Evolutionary conservation across 768 basidiomycete genomes (phyloP).

Genomic region (Trametes gibbosa): DNA sequence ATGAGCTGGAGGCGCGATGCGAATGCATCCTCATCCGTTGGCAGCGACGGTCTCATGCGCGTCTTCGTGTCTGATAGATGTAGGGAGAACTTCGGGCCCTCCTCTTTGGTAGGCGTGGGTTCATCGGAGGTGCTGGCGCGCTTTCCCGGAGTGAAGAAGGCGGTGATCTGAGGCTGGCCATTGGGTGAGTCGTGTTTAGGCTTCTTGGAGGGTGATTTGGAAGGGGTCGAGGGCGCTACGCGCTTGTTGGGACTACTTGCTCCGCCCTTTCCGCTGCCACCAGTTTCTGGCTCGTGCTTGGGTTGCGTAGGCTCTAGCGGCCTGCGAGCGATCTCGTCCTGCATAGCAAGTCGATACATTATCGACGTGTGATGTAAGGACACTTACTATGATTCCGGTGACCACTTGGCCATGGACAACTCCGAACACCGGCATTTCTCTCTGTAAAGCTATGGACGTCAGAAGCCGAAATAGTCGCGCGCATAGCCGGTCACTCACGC

Average conservation of each 20-base stretch:
- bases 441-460: conserved; percentile 38
- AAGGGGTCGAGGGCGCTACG: conserved; percentile 17
- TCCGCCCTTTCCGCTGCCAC: background rate
- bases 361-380: background rate
- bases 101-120: background rate
- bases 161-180: conserved; percentile 20
- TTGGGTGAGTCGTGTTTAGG: conserved; percentile 22
- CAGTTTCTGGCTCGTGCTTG: background rate
- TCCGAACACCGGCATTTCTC: conserved; percentile 85
- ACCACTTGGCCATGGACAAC: conserved; percentile 63
- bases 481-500: conserved; percentile 40
- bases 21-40: conserved; percentile 54
- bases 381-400: conserved; percentile 68
- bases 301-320: background rate
- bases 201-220: conserved; percentile 30
- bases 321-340: conserved; percentile 52
- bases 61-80: conserved; percentile 72
- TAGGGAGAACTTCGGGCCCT: conserved; percentile 30
- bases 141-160: conserved; percentile 21
- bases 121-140: background rate
- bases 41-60: conserved; percentile 46
- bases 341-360: background rate
- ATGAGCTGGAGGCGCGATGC: conserved; percentile 70
- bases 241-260: conserved; percentile 16
- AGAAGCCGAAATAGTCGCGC: background rate